A percentile compares a stretch with the other conserved stretches of the same genome.
Conservation (phyloP, 164 flowering plant genomes). For the Cinnamomum chago region DNA sequence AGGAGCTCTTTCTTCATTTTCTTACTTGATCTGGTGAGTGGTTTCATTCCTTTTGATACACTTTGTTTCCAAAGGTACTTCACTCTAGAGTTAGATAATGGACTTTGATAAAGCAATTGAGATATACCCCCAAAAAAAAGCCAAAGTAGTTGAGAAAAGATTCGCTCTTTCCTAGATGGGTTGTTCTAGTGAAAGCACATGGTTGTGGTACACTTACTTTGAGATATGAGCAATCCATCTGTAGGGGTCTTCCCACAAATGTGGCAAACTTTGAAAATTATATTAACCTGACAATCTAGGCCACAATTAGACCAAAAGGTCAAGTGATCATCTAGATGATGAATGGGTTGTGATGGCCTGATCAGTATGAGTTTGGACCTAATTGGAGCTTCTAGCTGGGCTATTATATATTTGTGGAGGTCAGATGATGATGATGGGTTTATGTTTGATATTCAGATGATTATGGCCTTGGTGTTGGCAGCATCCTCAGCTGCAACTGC, state of each 20-base stretch:
- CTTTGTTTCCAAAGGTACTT: not conserved
- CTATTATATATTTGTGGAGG: not conserved
- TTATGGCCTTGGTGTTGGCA: conserved; percentile 34
- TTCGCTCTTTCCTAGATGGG: not conserved
- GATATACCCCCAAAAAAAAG: not conserved
- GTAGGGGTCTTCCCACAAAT: not conserved
- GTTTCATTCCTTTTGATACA: not conserved
- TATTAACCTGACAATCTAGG: not conserved
- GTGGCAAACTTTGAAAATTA: not conserved
- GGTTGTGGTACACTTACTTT: not conserved
- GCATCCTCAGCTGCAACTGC: conserved; percentile 57
- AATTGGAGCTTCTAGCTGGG: too few species aligned
- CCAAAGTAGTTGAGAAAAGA: not conserved
- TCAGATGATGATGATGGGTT: not conserved
- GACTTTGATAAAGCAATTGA: not conserved
- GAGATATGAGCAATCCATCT: not conserved
- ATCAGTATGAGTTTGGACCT: not conserved
- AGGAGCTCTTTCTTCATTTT: conserved; percentile 34
- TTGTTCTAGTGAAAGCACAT: not conserved
- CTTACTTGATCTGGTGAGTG: conserved; percentile 55
- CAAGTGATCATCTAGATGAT: not conserved
- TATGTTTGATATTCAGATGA: conserved; percentile 29
- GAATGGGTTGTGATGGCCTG: not conserved
- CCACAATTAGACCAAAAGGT: not conserved
- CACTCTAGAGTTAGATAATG: not conserved